Evolutionary conservation across 768 basidiomycete genomes (phyloP).

Genomic region (Sporobolomyces phaffii): DNA sequence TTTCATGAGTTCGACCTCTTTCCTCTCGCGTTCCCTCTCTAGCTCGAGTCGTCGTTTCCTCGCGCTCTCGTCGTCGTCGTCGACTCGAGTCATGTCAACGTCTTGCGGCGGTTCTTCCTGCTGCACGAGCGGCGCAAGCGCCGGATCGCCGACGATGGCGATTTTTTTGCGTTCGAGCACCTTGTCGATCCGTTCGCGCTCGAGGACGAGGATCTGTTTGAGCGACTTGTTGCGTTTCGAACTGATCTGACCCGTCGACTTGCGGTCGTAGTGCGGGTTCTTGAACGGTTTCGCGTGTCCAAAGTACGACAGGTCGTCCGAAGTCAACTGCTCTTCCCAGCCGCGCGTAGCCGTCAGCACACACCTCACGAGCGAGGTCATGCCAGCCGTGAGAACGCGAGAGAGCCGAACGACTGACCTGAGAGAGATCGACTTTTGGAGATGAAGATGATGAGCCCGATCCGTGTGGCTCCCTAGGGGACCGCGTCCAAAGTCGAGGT

Average conservation of each 20-base stretch:
- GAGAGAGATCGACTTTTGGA: not conserved
- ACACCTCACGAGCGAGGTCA: not conserved
- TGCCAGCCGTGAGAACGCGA: not conserved
- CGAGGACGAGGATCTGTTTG: slow-evolving; percentile 38
- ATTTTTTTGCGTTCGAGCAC: slow-evolving; percentile 14
- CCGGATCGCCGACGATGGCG: not conserved
- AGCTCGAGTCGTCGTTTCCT: not conserved
- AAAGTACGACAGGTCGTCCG: slow-evolving; percentile 31
- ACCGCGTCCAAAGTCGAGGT: not conserved
- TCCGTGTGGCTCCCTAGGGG: not conserved
- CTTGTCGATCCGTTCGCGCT: slow-evolving; percentile 29
- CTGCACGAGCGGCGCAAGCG: too few relatives aligned
- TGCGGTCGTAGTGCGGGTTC: slow-evolving; percentile 26
- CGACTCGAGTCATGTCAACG: not conserved
- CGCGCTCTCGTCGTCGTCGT: not conserved
- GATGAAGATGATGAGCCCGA: not conserved
- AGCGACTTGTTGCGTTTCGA: slow-evolving; percentile 31
- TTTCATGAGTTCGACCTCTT: not conserved
- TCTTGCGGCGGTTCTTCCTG: not conserved
- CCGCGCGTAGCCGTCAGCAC: not conserved
- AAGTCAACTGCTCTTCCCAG: slow-evolving; percentile 5
- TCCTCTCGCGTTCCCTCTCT: not conserved
- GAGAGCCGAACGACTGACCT: not conserved
- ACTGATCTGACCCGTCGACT: not conserved
- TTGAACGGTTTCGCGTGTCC: slow-evolving; percentile 35